Base-by-base conservation (phyloP, 192 early-diverging fungal species). In the Mortierella claussenii region DNA sequence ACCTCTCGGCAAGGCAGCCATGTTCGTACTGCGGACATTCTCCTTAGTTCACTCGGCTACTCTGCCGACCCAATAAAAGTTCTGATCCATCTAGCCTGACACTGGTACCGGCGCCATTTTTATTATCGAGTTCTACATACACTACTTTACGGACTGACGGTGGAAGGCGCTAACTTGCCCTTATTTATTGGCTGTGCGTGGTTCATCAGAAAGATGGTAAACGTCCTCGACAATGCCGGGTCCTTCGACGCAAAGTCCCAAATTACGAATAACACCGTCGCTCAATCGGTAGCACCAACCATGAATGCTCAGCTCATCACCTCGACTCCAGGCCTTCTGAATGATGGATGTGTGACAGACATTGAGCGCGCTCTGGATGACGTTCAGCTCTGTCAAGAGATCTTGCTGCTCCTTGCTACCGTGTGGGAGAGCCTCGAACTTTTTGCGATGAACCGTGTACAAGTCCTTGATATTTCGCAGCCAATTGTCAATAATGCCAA, bases 401-500 rank as follows among this genome's bases (percentile, higher is more conserved):
- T 87, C 80, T 13, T 74, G 78, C 53, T 83, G 82, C 24, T 81
- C 81, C 18, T 70, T 52, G 37, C 87, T 70, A n/a, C 70, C 67
- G 2, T 83, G 53, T 4, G 73, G 73, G 2, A 78, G 36, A 13
- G 69, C 47, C 12, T 84, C 82, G 3, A 89, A 58, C 56, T 81
- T 74, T 24, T 53, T 44, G 47, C 80, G 70, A 28, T 92, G 83
- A 58, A 83, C 74, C 36, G 85, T 56, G 57, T 93, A 93, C 18
- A 97, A 80, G 63, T 94, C 95, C 81, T 94, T 92, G 76, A 98
- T 93, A 65, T 87, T 86, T 15, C 88, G 79, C 36, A 97, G 84
- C 96, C 96, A 97, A 81, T 93, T 94, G 78, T 98, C 93, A 28
- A 98, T 89, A 18, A 95, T 78, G 18, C 92, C 93, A 48, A 87